Conservation (phyloP, 139 green algal species). For the Microglena sp. region DNA sequence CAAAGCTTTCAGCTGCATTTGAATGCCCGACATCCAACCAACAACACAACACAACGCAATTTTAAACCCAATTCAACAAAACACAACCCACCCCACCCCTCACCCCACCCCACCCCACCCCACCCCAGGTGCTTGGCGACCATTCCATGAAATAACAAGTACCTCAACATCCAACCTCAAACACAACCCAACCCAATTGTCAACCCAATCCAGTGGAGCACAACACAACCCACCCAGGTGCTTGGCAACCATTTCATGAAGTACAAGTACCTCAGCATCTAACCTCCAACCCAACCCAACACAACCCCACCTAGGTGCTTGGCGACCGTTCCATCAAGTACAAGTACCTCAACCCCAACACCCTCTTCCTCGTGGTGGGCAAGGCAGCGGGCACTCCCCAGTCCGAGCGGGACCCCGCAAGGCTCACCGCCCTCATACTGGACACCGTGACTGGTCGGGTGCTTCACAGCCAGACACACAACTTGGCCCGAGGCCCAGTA, state of each 20-base stretch:
- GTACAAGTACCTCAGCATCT: slow-evolving; percentile 63
- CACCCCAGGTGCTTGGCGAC: no score
- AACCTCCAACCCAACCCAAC: not conserved
- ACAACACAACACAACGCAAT: no score
- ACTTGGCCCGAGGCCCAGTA: slow-evolving; percentile 57
- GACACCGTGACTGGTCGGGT: slow-evolving; percentile 77
- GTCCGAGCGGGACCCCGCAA: not conserved
- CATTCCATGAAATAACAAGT: no score
- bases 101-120: no score
- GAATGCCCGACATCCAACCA: no score
- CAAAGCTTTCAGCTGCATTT: no score
- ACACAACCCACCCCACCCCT: no score
- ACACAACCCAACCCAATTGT: no score
- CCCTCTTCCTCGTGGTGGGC: slow-evolving; percentile 75
- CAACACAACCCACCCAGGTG: slow-evolving; percentile 32
- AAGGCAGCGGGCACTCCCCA: not conserved
- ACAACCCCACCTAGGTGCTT: slow-evolving; percentile 41
- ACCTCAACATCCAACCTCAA: no score
- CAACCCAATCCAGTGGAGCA: no score
- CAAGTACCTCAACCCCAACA: slow-evolving; percentile 90
- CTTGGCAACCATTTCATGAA: slow-evolving; percentile 73
- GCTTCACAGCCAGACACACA: slow-evolving; percentile 61
- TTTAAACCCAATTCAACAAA: no score
- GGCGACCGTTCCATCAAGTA: slow-evolving; percentile 75
- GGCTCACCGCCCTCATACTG: slow-evolving; percentile 36